These are phyloP conservation scores for Arctostaphylos glauca DNA, from an alignment of 148 eudicot species.

Conservation along the genomic window DNA sequence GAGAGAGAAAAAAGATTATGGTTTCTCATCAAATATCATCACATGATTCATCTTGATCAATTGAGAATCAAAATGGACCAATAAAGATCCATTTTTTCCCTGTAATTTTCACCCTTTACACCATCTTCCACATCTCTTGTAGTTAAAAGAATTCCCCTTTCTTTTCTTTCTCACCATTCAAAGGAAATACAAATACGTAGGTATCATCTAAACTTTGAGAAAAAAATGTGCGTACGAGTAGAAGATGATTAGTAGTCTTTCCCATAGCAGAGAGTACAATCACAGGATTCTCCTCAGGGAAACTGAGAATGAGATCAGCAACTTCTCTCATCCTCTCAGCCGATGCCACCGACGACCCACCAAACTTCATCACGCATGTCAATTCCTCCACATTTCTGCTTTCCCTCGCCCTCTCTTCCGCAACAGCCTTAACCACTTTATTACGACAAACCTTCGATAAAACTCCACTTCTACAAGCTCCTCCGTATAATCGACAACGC, in stretches of 20 bases:
- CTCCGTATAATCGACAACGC: not conserved
- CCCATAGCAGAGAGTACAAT: conserved; percentile 68
- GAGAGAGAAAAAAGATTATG: no score
- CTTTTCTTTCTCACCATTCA: no score
- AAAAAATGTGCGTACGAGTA: conserved; percentile 26
- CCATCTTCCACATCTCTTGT: no score
- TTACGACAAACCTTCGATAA: conserved; percentile 11
- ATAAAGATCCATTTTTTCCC: no score
- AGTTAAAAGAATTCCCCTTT: no score
- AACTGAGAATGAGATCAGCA: conserved; percentile 43
- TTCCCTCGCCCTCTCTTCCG: conserved; percentile 8
- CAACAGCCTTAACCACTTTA: not conserved
- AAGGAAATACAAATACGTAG: no score
- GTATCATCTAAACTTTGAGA: not conserved
- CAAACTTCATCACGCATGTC: conserved; percentile 53
- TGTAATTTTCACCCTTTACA: no score
- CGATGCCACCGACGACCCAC: conserved; percentile 48
- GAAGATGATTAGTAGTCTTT: conserved; percentile 53
- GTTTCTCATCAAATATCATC: no score
- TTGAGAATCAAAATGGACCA: no score
- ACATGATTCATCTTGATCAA: no score
- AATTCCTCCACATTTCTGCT: conserved; percentile 21
- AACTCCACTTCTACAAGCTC: not conserved
- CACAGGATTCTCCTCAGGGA: conserved; percentile 48
- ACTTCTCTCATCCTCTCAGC: conserved; percentile 53